Base-by-base conservation (phyloP, 2,329 filamentous ascomycete genomes). In the Colletotrichum sp. region DNA sequence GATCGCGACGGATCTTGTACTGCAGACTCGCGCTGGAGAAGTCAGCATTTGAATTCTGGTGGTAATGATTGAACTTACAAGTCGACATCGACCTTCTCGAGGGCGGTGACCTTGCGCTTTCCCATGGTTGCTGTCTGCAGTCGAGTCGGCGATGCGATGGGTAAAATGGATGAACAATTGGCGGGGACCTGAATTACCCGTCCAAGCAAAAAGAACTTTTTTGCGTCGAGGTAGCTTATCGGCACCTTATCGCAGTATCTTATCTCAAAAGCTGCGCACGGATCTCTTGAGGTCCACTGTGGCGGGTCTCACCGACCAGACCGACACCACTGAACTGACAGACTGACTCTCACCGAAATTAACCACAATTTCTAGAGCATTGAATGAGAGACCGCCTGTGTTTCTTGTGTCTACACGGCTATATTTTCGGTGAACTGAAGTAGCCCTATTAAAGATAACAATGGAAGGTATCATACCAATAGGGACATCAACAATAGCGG, bases 31-130 rank as follows among this genome's bases (percentile, higher is more conserved):
- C 93, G 81, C 93, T 94, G 81, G 90, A 74, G 16, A 76, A 75
- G 78, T 86, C 76, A 84, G 84, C 80, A 69, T 75, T 77, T 59
- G 71, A 69, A 59, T 32, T 9, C 18, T 26, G 12, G 10, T 79
- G 15, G 24, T 62, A 3, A 1, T 4, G 28, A 52, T 15, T 21
- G 8, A n/a, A 83, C 92, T 78, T 84, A 94, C 90, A 98, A 89
- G 86, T 98, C 95, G 39, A 96, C 96, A 83, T 98, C 96, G 80
- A 98, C 93, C 90, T 98, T 98, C 87, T 98, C 96, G 85, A 98
- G 92, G 77, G 96, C 96, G 72, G 95, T 95, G 75, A 98, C 91
- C 88, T 97, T 98, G 85, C 96, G 91, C 87, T 98, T 98, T 76
- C 92, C 95, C 92, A 95, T 97, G 60, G 77, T 85, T 73, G 39